These are phyloP conservation scores for Dipodascus albidus DNA, from an alignment of 805 yeast genomes.

Conservation along the genomic window DNA sequence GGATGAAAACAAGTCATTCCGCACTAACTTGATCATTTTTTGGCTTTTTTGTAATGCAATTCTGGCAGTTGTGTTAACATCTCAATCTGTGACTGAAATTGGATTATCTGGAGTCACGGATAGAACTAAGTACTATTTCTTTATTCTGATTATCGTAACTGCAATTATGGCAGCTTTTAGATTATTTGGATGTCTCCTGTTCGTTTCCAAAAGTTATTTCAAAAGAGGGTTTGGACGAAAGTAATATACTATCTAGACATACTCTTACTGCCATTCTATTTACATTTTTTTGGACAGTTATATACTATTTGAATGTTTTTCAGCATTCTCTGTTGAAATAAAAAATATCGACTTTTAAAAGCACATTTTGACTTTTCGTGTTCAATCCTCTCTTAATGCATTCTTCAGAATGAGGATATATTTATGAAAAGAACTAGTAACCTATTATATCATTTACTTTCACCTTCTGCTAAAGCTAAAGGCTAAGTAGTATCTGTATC, in stretches of 20 bases:
- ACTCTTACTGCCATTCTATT: too few species aligned
- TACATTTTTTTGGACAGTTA: too few species aligned
- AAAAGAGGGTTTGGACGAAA: background rate
- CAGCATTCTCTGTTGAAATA: too few species aligned
- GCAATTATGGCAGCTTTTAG: constrained; percentile 46
- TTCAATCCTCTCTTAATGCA: too few species aligned
- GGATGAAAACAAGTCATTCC: constrained; percentile 25
- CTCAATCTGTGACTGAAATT: constrained; percentile 21
- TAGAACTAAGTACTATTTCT: constrained; percentile 23
- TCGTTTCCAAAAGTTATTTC: constrained; percentile 24
- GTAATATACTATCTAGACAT: background rate
- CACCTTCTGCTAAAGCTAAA: too few species aligned
- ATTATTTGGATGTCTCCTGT: constrained; percentile 37
- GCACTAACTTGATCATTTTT: constrained; percentile 24
- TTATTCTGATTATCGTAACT: constrained; percentile 44
- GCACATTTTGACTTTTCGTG: too few species aligned
- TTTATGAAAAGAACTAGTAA: too few species aligned
- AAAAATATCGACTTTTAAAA: too few species aligned
- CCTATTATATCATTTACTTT: too few species aligned
- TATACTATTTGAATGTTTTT: too few species aligned
- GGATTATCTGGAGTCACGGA: constrained; percentile 25
- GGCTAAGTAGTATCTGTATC: too few species aligned
- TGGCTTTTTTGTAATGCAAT: constrained; percentile 27
- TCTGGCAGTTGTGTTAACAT: constrained; percentile 24
- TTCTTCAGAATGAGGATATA: too few species aligned